Evolutionary conservation across 2,329 filamentous ascomycete species (phyloP), one percentile per base, ranked within the genome.

Genomic region (Lomentospora prolificans): DNA sequence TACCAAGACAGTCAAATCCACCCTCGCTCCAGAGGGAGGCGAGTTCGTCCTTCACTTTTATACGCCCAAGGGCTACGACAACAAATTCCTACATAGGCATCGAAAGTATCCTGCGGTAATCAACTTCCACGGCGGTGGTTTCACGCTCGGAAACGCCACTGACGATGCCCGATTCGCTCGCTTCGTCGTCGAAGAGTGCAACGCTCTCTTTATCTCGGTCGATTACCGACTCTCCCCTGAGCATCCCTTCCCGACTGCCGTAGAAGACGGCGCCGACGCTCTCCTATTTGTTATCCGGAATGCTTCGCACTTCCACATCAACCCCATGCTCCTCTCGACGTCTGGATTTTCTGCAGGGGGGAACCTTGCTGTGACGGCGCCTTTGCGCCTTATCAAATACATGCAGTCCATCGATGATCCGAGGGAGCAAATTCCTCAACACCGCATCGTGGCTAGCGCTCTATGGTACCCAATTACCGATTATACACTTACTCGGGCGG

Each of bases 181-280:
- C 3, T 70, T 75, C 33, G 76, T 84, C 3, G 68, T 78, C 39
- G 68, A 76, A 25, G 69, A 74, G 3, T 70, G 79, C 10, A 75
- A 80, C 54, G 81, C 78, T 27, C 71, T 86, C 22, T 76, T 85
- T 55, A 77, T 87, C 58, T 80, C 78, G 1, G 81, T 86, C 60
- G 82, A 85, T 62, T 87, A 88, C 64, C 77, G 85, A n/a, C 75
- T 86, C 2, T 82, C 84, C 0, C 85, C 85, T 0, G 78, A 80
- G 62, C 73, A 79, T 60, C 82, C 82, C 0, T 86, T 85, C 63
- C 84, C 84, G 1, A 79, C 78, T 0, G 78, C 82, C 0, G 75
- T 87, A 0, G 82, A 87, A 60, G 85, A 87, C 64, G 80, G 80
- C 46, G 79, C 81, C 27, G 83, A 86, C 58, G 80, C 82, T 1